Base-by-base conservation (phyloP, 2,329 filamentous ascomycete species). In the Penicillium sp. region DNA sequence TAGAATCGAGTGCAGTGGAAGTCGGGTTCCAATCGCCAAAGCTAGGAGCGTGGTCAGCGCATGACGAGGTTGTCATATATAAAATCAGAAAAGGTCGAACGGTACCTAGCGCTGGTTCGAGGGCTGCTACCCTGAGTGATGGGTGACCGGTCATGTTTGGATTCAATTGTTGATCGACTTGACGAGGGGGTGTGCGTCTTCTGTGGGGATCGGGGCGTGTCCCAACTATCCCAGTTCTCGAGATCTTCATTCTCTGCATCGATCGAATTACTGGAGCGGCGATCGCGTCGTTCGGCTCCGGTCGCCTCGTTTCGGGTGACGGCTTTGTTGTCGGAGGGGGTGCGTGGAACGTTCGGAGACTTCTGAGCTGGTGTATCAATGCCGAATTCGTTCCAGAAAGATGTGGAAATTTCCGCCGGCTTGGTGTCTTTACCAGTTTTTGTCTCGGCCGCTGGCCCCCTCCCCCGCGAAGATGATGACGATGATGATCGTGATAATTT, bases 161-260 rank as follows among this genome's bases (percentile, higher is more conserved):
- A 80, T 53, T 75, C 75, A 42, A 81, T 73, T 34, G 79, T 80
- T 16, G 79, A 81, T 60, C 75, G 79, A 59, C 77, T 73, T 56
- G 74, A 74, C 26, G 73, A 75, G 40, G 74, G 70, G 34, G 76
- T 76, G 56, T 77, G 70, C 58, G 62, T 69, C 62, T 68, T 70
- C 51, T 71, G 69, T 18, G 39, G 51, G 36, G 61, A 56, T 50
- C 70, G 65, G 16, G 80, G 78, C 3, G 79, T 78, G 56, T 83
- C 81, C 81, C 81, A 84, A 53, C 71, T 75, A 67, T 81, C 81
- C 81, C 81, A 84, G 49, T 71, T 72, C 53, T 81, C 80, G 60
- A 78, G 77, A 43, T 74, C 73, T 58, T 79, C 78, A 59, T 77
- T 67, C 42, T 63, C 56, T 48, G 47, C 47, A 46, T 59, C 59